Evolutionary conservation across 2,329 filamentous ascomycete species (phyloP), one percentile per base, ranked within the genome.

Genomic region (Periglandula ipomoeae): DNA sequence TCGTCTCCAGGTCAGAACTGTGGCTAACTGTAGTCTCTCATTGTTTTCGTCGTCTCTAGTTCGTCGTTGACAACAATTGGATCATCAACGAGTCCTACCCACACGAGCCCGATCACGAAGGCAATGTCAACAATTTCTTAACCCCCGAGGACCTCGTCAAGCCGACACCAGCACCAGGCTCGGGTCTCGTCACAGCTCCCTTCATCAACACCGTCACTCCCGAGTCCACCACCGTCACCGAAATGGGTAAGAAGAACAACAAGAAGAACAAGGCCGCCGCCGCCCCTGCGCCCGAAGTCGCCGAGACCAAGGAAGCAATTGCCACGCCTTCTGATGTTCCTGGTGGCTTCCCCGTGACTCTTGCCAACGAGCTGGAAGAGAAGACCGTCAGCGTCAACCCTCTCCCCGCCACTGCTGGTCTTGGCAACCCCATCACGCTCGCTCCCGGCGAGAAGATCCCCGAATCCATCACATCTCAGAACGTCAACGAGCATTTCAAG

Each of bases 1-100:
- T 52, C 47, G 13, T 46, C 39, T 48, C 24, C n/a, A 6, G 30
- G 38, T 43, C 41, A 19, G 22, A 23, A 26, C n/a, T 41, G 43
- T 48, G 44, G 48, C 53, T 57, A 50, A 57, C 55, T 20, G 38
- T 44, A 17, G 22, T 45, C 48, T 46, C 42, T 49, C 51, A 58
- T 20, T 47, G 20, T 38, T 42, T 48, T 13, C 38, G n/a, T 53
- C 46, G 17, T 24, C 35, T 59, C 48, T 65, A 96, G 91, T 98
- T 95, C 67, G 87, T 98, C 59, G 91, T 96, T 57, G 89, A 98
- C 77, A 88, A 87, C 58, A 80, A 79, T 58, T 98, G 93, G 93
- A 82, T 82, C 45, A 86, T 83, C 65, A 90, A 96, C 69, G 81
- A 84, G 59, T 81, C 82, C 51, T 85, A 84, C 38, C 86, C 87